These are phyloP conservation scores for Talaromyces islandicus DNA, from an alignment of 2,329 filamentous ascomycete genomes.

Conservation along the genomic window DNA sequence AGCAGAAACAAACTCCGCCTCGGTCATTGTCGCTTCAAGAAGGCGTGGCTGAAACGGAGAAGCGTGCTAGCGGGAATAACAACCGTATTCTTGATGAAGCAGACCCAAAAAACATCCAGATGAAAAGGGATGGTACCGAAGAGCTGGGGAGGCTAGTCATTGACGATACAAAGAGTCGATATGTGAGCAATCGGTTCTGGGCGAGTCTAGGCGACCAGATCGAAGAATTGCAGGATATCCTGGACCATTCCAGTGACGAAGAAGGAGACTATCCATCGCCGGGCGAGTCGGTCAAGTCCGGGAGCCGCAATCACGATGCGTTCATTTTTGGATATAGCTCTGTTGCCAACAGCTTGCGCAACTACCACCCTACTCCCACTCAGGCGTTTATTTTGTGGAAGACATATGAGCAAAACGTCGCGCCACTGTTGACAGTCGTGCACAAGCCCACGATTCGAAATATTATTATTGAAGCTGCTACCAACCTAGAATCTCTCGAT, in stretches of 20 bases:
- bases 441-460: slow-evolving; percentile 51
- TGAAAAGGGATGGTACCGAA: slow-evolving; percentile 25
- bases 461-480: slow-evolving; percentile 45
- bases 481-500: slow-evolving; percentile 44
- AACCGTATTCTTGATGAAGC: slow-evolving; percentile 9
- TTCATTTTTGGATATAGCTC: slow-evolving; percentile 59
- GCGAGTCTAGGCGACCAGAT: slow-evolving; percentile 58
- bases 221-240: slow-evolving; percentile 56
- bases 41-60: background rate
- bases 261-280: slow-evolving; percentile 45
- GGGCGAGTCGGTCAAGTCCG: slow-evolving; percentile 28
- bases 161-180: slow-evolving; percentile 54
- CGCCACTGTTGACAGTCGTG: slow-evolving; percentile 55
- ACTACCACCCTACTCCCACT: slow-evolving; percentile 49
- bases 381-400: slow-evolving; percentile 51
- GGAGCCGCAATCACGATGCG: slow-evolving; percentile 50
- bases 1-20: background rate
- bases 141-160: slow-evolving; percentile 55
- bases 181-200: slow-evolving; percentile 59
- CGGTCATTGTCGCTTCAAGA: background rate
- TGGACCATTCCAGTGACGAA: slow-evolving; percentile 53
- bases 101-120: slow-evolving; percentile 17
- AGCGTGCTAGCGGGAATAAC: background rate
- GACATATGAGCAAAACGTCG: slow-evolving; percentile 56
- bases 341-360: slow-evolving; percentile 48